A percentile compares a stretch with the other conserved stretches of the same genome.
Conservation (phyloP, 2,329 filamentous ascomycete genomes). For the Corinectria fuckeliana region DNA sequence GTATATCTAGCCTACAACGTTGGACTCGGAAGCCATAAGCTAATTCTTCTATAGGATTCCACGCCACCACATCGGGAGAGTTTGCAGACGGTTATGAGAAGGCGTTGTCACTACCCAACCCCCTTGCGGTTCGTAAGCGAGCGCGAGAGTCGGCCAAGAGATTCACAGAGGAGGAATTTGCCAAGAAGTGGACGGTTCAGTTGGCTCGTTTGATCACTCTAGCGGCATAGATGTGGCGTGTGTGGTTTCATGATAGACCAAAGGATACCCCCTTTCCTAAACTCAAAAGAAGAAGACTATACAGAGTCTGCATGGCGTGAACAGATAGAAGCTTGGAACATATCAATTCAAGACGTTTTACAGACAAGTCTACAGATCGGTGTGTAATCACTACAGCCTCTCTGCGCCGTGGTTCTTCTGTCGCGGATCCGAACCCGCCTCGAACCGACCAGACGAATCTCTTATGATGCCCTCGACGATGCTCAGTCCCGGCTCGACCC, state of each 20-base stretch:
- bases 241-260: slow-evolving; percentile 40
- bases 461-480: slow-evolving; percentile 69
- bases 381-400: slow-evolving; percentile 45
- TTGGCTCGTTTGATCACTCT: slow-evolving; percentile 73
- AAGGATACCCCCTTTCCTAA: slow-evolving; percentile 46
- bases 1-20: slow-evolving; percentile 51
- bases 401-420: slow-evolving; percentile 74
- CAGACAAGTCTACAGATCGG: not conserved
- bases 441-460: slow-evolving; percentile 71
- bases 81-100: slow-evolving; percentile 83
- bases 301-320: slow-evolving; percentile 15
- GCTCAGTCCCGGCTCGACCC: slow-evolving; percentile 68
- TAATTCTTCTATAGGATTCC: slow-evolving; percentile 68
- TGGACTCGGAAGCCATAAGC: not conserved
- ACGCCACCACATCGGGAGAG: slow-evolving; percentile 77
- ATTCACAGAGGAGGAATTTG: slow-evolving; percentile 90
- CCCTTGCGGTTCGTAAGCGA: slow-evolving; percentile 74
- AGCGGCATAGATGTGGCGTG: slow-evolving; percentile 34
- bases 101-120: slow-evolving; percentile 75
- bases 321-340: not conserved
- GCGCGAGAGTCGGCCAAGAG: slow-evolving; percentile 80
- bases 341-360: not conserved
- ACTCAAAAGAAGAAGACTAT: slow-evolving; percentile 16
- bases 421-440: slow-evolving; percentile 78
- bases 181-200: slow-evolving; percentile 76